Conservation (phyloP, 371 early-diverging fungal species). For the Mucor circinelloides region DNA sequence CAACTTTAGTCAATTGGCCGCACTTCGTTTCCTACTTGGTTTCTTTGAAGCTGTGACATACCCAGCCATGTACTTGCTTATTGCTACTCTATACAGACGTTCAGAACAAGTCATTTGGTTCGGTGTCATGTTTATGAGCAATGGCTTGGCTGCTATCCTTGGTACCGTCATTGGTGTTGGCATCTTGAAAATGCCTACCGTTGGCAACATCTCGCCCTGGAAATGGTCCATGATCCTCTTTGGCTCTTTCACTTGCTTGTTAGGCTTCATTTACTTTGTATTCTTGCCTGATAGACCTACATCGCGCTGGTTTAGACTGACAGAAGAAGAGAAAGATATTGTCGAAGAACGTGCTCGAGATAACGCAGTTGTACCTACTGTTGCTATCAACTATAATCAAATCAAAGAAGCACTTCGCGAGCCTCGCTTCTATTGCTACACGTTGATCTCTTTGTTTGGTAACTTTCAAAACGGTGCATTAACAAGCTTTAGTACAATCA, state of each 20-base stretch:
- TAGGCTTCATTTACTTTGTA: conserved; percentile 19
- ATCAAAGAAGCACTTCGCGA: conserved; percentile 19
- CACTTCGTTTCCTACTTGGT: conserved; percentile 33
- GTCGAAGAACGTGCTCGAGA: conserved; percentile 27
- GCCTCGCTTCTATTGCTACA: conserved; percentile 21
- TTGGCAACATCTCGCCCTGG: conserved; percentile 44
- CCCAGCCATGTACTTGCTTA: conserved; percentile 36
- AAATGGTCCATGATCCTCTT: conserved; percentile 29
- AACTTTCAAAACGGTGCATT: conserved; percentile 29
- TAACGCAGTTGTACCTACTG: conserved; percentile 25
- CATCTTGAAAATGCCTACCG: conserved; percentile 40
- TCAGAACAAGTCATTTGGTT: conserved; percentile 36
- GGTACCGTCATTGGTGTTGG: conserved; percentile 38
- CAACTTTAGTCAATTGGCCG: conserved; percentile 32
- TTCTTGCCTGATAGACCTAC: conserved; percentile 23
- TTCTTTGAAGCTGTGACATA: conserved; percentile 42
- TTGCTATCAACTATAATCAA: conserved; percentile 10
- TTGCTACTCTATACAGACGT: conserved; percentile 36
- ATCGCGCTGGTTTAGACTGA: conserved; percentile 17
- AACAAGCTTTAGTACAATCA: conserved; percentile 17
- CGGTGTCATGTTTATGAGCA: conserved; percentile 43
- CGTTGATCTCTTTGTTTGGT: conserved; percentile 12
- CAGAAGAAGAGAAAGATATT: conserved; percentile 14
- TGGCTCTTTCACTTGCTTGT: conserved; percentile 9
- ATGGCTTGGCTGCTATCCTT: conserved; percentile 44